Evolutionary conservation across 306 rosid species (phyloP).

Genomic region (Prunus dulcis): DNA sequence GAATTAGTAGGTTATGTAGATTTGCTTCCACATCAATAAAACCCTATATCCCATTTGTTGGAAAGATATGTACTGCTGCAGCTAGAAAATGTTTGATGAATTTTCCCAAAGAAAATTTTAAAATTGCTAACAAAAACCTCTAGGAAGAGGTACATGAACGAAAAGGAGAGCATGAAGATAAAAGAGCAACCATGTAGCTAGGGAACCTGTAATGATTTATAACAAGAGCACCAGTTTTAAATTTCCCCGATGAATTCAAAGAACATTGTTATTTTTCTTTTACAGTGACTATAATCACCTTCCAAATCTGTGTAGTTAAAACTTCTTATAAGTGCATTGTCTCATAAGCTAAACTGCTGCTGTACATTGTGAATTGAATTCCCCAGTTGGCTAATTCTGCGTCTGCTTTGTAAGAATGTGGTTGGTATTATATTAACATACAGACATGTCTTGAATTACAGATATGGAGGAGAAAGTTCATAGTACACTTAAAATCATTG

Average conservation of each 20-base stretch:
- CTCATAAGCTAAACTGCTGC: background rate
- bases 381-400: background rate
- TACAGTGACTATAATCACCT: no score
- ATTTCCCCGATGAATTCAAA: no score
- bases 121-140: background rate
- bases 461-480: constrained; percentile 86
- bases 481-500: constrained; percentile 56
- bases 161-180: no score
- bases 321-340: background rate
- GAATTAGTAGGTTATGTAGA: background rate
- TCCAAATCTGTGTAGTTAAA: background rate
- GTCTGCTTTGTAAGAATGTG: no score
- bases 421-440: background rate
- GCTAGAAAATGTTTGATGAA: background rate
- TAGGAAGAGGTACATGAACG: no score
- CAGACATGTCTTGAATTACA: constrained; percentile 29
- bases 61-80: background rate
- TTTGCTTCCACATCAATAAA: background rate
- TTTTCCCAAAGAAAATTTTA: background rate
- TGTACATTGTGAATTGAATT: background rate
- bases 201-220: no score
- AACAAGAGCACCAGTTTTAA: no score
- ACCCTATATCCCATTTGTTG: background rate
- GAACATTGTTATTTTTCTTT: no score
- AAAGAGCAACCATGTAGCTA: no score